Percentiles rank a stretch among this genome's conserved stretches.
Conservation (phyloP, 1,284 basidiomycete genomes). For the Cerioporus squamosus region DNA sequence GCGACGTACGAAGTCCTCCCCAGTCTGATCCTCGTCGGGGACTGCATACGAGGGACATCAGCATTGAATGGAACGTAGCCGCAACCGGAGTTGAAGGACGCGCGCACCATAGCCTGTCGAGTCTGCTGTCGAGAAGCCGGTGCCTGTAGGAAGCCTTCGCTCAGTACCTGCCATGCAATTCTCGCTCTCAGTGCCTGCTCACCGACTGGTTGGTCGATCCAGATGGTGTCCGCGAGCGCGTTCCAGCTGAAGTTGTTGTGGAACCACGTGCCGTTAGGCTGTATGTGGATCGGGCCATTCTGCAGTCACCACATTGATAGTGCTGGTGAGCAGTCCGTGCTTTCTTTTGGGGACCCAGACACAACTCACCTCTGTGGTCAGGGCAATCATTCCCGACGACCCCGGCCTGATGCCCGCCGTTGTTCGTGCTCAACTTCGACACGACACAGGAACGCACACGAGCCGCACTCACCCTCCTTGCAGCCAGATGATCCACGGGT, state of each 20-base stretch:
- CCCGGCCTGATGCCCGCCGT: constrained; percentile 49
- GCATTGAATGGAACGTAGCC: not conserved
- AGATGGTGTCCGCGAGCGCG: constrained; percentile 65
- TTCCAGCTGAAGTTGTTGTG: constrained; percentile 64
- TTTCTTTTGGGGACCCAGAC: constrained; percentile 1
- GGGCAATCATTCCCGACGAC: constrained; percentile 67
- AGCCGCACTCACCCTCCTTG: constrained; percentile 54
- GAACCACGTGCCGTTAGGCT: constrained; percentile 51
- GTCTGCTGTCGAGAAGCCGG: constrained; percentile 70
- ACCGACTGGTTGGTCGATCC: constrained; percentile 72
- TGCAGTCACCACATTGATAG: constrained; percentile 29
- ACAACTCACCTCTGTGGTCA: constrained; percentile 69
- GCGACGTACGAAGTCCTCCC: constrained; percentile 63
- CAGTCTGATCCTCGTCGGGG: constrained; percentile 68
- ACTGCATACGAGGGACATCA: constrained; percentile 40
- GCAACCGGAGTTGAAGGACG: not conserved
- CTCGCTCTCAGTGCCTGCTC: not conserved
- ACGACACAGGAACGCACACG: not conserved
- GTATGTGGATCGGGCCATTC: constrained; percentile 71
- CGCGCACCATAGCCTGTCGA: constrained; percentile 34
- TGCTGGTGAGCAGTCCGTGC: not conserved
- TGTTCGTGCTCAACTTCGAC: not conserved
- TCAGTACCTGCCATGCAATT: constrained; percentile 8
- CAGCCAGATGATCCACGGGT: constrained; percentile 78
- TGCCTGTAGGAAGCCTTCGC: constrained; percentile 38